phyloP scores from a whole-genome alignment of 2,329 filamentous ascomycete genomes.

The Pseudonectria foliicola region DNA sequence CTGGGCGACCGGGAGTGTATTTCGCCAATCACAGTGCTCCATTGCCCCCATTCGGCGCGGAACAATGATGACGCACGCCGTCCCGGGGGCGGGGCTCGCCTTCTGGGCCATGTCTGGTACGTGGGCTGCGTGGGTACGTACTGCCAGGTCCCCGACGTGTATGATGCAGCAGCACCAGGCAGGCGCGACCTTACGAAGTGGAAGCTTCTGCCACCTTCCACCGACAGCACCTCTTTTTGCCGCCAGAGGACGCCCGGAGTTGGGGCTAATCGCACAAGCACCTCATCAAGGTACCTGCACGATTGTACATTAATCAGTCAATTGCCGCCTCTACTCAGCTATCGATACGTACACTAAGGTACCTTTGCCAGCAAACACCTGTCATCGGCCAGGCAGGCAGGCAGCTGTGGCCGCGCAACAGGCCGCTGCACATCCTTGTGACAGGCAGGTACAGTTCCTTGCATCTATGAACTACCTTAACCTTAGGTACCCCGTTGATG shows the following conservation, averaged over 20 bases:
- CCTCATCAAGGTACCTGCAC: too few species aligned
- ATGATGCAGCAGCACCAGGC: constrained; percentile 17
- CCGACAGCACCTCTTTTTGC: constrained; percentile 2
- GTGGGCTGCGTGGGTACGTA: too few species aligned
- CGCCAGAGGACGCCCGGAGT: too few species aligned
- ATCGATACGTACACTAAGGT: too few species aligned
- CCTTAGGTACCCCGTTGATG: too few species aligned
- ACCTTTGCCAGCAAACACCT: not conserved
- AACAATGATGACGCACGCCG: constrained; percentile 28
- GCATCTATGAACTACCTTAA: too few species aligned
- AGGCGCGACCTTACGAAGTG: constrained; percentile 13
- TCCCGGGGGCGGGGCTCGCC: constrained; percentile 19
- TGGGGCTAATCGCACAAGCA: too few species aligned
- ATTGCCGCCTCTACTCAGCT: too few species aligned
- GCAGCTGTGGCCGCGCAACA: constrained; percentile 17
- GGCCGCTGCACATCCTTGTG: constrained; percentile 1
- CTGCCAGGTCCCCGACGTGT: constrained; percentile 7
- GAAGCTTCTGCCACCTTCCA: constrained; percentile 28
- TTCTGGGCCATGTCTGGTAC: constrained; percentile 5
- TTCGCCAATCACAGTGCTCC: constrained; percentile 29
- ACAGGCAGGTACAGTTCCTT: too few species aligned
- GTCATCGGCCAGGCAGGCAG: constrained; percentile 7
- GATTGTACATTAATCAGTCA: too few species aligned
- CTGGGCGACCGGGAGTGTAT: constrained; percentile 17
- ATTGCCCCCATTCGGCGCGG: constrained; percentile 24